Evolutionary conservation across 2,329 filamentous ascomycete genomes (phyloP), one percentile per base, ranked within the genome.

Genomic region (Tolypocladium endophyticum): DNA sequence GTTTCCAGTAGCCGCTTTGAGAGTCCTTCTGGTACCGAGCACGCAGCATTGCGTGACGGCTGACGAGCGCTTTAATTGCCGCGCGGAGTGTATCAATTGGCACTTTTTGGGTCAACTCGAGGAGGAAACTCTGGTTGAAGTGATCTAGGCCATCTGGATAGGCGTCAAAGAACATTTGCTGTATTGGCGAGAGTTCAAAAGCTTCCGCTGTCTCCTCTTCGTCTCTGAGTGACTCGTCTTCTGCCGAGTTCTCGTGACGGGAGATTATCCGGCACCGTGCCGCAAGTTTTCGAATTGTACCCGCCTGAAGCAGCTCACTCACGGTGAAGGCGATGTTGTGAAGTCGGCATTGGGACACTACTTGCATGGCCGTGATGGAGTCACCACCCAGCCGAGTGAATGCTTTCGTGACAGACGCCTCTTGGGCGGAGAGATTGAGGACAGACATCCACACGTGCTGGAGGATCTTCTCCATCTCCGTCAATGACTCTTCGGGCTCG

Each of bases 51-150:
- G 67, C 59, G 55, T 76, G 73, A 1, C 69, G 66, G 4, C 61
- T 56, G 1, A 74, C 68, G 7, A 76, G 55, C 0, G 56, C 35
- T 1, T 66, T 14, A 1, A 73, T 41, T 1, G 71, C 71, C 0
- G 61, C 16, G 6, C 60, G 25, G 6, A 74, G 45, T 0, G 41
- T 61, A 0, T 35, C 23, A 3, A 18, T 16, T 0, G 65, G 56
- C 0, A 74, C 25, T 0, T 16, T 7, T 4, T 38, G 18, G 0
- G 25, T 66, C 9, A 79, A 55, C 1, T 68, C 68, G 6, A 80
- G 63, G 0, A 73, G 69, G 50, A 76, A 77, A 12, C 73, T 78
- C 60, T 80, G 77, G 59, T 79, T 79, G 67, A 77, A 77, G 30
- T 74, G 73, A 23, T 74, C 57, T 8, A 65, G 66, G 4, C 71